A percentile compares a stretch with the other conserved stretches of the same genome.
phyloP scores from a whole-genome alignment of 345 rosid species.

The Hibiscus trionum region DNA sequence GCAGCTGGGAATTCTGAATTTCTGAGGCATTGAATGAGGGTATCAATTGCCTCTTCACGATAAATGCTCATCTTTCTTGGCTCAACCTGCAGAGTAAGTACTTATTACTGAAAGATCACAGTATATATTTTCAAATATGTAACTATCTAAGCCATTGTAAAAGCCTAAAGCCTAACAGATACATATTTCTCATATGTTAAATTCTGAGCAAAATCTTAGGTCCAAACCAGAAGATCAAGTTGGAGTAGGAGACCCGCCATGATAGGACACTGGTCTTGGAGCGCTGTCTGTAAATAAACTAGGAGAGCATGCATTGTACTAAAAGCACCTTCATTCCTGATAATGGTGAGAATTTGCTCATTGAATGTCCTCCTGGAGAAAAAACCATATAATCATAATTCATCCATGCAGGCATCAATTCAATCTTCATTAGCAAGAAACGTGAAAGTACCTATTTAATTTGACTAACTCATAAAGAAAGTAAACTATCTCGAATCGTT shows the following conservation, averaged over 20 bases:
- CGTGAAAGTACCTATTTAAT: conserved; percentile 39
- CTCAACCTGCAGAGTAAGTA: conserved; percentile 37
- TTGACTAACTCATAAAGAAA: conserved; percentile 54
- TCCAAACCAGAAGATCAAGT: conserved; percentile 60
- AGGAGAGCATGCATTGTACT: conserved; percentile 62
- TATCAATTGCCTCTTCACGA: conserved; percentile 68
- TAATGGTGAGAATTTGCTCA: conserved; percentile 51
- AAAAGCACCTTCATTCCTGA: conserved; percentile 48
- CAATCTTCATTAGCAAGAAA: not conserved
- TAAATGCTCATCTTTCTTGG: conserved; percentile 74
- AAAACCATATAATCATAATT: not conserved
- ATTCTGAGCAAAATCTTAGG: conserved; percentile 10
- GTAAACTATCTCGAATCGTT: conserved; percentile 37
- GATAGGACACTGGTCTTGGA: conserved; percentile 38
- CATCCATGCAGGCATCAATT: not conserved
- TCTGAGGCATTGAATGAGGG: conserved; percentile 50
- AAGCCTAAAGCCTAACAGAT: not conserved
- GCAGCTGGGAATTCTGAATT: conserved; percentile 40
- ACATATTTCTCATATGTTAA: not conserved
- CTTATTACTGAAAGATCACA: not conserved
- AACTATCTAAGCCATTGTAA: not conserved
- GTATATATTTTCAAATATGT: not conserved
- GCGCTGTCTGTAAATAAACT: conserved; percentile 43
- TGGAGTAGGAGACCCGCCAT: conserved; percentile 60
- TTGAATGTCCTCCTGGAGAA: conserved; percentile 41